Conservation (phyloP, 2,329 filamentous ascomycete species). For the Calycina marina region DNA sequence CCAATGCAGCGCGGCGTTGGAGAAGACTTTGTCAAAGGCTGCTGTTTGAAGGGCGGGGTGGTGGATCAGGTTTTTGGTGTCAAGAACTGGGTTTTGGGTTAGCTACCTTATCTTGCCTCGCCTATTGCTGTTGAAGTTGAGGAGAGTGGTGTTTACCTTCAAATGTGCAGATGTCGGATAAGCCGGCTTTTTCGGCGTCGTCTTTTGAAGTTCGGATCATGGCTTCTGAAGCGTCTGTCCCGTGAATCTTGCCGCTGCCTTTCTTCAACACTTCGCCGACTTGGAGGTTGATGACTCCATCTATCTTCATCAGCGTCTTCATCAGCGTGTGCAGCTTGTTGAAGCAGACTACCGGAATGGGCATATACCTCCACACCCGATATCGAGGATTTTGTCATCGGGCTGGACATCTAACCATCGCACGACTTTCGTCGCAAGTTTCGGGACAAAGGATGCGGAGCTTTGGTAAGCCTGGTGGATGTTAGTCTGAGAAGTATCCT, state of each 20-base stretch:
- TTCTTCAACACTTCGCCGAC: constrained; percentile 31
- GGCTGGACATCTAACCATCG: constrained; percentile 42
- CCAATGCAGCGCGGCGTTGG: constrained; percentile 50
- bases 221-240: constrained; percentile 40
- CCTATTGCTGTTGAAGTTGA: no score
- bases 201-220: constrained; percentile 41
- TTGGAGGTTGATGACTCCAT: constrained; percentile 43
- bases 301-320: no score
- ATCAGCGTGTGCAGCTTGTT: no score
- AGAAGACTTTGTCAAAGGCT: constrained; percentile 41
- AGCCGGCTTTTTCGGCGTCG: constrained; percentile 11
- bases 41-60: constrained; percentile 24
- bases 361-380: constrained; percentile 38
- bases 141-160: constrained; percentile 8
- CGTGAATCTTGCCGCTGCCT: constrained; percentile 36
- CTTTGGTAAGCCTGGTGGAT: constrained; percentile 38
- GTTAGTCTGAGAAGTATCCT: no score
- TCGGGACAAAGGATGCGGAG: constrained; percentile 49
- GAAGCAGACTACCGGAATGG: no score
- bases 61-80: constrained; percentile 28
- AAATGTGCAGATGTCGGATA: constrained; percentile 14
- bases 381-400: constrained; percentile 43
- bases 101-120: no score
- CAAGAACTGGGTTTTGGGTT: constrained; percentile 26
- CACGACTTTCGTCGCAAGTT: constrained; percentile 42